Percentiles rank a stretch among this genome's conserved stretches.
These are phyloP conservation scores for Talaromyces sp. DNA, from an alignment of 2,329 filamentous ascomycete species.

Conservation along the genomic window DNA sequence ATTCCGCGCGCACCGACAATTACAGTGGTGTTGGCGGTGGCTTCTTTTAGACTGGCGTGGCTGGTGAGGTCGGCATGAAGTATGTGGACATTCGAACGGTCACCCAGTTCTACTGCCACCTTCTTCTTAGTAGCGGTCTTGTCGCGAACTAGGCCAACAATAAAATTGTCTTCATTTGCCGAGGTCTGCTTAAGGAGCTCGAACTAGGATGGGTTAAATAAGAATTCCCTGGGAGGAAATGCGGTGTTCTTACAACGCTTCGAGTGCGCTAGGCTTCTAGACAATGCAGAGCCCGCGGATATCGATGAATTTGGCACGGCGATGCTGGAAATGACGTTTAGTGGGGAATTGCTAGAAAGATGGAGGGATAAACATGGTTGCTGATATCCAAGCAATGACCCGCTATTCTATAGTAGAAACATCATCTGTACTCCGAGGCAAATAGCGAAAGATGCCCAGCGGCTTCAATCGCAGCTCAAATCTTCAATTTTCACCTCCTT, in stretches of 20 bases:
- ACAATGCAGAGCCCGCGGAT: background rate
- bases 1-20: conserved; percentile 35
- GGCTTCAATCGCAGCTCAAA: no score
- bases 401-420: no score
- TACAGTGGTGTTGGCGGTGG: conserved; percentile 27
- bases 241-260: background rate
- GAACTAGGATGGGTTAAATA: conserved; percentile 39
- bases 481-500: no score
- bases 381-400: no score
- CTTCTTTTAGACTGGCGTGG: conserved; percentile 41
- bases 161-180: conserved; percentile 44
- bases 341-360: background rate
- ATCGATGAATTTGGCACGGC: background rate
- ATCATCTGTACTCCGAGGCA: no score
- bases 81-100: conserved; percentile 49
- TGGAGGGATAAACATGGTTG: background rate
- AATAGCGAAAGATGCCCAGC: no score
- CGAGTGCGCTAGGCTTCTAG: background rate
- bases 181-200: conserved; percentile 55
- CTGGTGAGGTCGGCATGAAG: conserved; percentile 51
- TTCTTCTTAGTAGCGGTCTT: conserved; percentile 50
- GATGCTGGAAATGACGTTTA: conserved; percentile 6
- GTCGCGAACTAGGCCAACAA: conserved; percentile 55
- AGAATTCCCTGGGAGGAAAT: background rate
- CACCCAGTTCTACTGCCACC: conserved; percentile 44